Conservation (phyloP, 1,284 basidiomycete species). For the Ceratobasidium sp. region DNA sequence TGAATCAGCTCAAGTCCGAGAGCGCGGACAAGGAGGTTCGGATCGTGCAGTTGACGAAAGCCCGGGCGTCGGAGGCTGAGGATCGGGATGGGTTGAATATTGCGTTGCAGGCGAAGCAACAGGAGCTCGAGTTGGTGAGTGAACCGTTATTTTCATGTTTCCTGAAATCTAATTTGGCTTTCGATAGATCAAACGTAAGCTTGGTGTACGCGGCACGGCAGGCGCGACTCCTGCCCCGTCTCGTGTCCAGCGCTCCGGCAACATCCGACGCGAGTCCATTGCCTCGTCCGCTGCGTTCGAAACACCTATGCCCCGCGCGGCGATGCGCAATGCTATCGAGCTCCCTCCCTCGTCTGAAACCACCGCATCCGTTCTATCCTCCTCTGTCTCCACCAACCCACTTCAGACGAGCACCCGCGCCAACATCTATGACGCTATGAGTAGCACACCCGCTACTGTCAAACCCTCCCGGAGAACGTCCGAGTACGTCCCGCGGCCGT, state of each 20-base stretch:
- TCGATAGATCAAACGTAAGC: conserved; percentile 79
- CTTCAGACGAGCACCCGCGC: conserved; percentile 39
- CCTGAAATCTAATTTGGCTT: conserved; percentile 12
- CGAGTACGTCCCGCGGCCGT: conserved; percentile 3
- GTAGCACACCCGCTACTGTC: conserved; percentile 26
- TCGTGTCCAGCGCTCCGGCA: conserved; percentile 7
- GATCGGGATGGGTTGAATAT: conserved; percentile 85
- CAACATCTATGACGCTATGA: conserved; percentile 30
- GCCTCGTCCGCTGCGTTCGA: conserved; percentile 37
- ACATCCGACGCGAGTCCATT: conserved; percentile 31
- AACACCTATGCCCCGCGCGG: conserved; percentile 38
- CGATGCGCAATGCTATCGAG: conserved; percentile 16
- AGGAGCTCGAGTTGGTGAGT: conserved; percentile 87
- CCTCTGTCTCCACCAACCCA: conserved; percentile 30
- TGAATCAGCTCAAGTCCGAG: conserved; percentile 79
- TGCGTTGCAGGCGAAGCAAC: conserved; percentile 89
- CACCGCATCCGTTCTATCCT: conserved; percentile 25
- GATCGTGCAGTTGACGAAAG: conserved; percentile 78
- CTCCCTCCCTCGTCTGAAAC: conserved; percentile 12
- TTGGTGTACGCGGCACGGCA: conserved; percentile 71
- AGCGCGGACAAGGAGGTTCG: conserved; percentile 86
- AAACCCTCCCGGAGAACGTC: conserved; percentile 19
- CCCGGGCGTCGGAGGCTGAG: conserved; percentile 76
- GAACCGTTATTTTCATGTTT: conserved; percentile 18
- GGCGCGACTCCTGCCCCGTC: conserved; percentile 69